Percentiles rank a stretch among this genome's conserved stretches.
Conservation (phyloP, 108 stramenopile genomes). For the Pseudonitzschia delicatissima region DNA sequence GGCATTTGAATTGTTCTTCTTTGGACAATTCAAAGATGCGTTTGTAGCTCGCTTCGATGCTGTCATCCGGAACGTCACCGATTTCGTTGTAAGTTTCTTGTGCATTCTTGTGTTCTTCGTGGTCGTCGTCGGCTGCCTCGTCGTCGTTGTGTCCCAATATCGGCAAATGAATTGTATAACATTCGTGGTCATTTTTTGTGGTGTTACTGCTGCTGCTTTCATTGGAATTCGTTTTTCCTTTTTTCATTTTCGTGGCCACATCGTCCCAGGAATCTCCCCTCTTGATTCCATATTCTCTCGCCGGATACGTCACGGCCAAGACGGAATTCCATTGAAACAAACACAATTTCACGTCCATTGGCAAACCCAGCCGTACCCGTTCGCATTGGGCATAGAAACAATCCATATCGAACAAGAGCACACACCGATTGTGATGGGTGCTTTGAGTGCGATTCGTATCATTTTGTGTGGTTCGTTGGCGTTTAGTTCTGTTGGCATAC, state of each 20-base stretch:
- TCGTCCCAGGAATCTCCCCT: constrained; percentile 73
- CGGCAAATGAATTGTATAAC: constrained; percentile 30
- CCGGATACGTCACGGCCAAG: constrained; percentile 85
- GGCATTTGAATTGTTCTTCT: constrained; percentile 44
- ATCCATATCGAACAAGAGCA: constrained; percentile 86
- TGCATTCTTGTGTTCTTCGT: constrained; percentile 19
- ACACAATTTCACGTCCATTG: constrained; percentile 38
- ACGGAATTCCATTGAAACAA: constrained; percentile 82
- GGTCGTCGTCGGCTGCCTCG: neutral
- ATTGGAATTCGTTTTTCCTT: neutral
- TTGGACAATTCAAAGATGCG: constrained; percentile 46
- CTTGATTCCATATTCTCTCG: constrained; percentile 60
- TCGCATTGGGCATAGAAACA: constrained; percentile 91
- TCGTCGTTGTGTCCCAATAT: constrained; percentile 5
- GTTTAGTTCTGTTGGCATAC: too few species aligned
- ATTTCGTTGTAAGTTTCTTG: neutral
- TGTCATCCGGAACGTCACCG: neutral
- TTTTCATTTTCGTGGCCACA: constrained; percentile 42
- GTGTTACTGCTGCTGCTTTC: neutral
- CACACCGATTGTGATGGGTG: constrained; percentile 37
- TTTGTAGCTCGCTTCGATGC: constrained; percentile 48
- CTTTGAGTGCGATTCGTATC: neutral
- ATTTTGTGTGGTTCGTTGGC: neutral
- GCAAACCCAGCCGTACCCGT: constrained; percentile 68
- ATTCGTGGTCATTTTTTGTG: constrained; percentile 3